A percentile compares a stretch with the other conserved stretches of the same genome.
Evolutionary conservation across 768 basidiomycete genomes (phyloP).

Genomic region (Boletus pseudo-olivaceus): DNA sequence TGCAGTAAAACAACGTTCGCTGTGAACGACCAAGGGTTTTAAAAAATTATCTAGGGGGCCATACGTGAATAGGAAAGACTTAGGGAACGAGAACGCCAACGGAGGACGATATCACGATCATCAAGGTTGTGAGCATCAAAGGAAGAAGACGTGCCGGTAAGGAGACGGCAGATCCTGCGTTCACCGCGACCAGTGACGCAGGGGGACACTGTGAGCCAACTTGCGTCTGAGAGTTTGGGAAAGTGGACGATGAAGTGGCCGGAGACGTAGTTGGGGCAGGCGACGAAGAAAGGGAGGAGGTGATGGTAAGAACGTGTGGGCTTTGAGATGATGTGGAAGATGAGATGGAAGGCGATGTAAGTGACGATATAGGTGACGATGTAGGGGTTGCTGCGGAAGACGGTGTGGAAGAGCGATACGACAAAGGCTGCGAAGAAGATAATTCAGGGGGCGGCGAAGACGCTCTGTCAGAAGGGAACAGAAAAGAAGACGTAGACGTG

Average conservation of each 20-base stretch:
- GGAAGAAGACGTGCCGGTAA: constrained; percentile 8
- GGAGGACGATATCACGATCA: constrained; percentile 23
- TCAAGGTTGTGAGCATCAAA: constrained; percentile 24
- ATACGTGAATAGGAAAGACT: neutral
- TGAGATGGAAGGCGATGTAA: neutral
- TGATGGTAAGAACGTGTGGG: neutral
- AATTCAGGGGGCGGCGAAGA: neutral
- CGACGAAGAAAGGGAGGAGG: neutral
- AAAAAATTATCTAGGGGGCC: neutral
- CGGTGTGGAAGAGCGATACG: neutral
- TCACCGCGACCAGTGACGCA: neutral
- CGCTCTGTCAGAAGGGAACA: neutral
- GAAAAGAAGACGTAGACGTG: neutral
- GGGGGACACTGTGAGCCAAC: constrained; percentile 24
- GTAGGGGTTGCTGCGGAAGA: neutral
- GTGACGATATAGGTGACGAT: neutral
- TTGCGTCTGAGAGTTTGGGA: constrained; percentile 17
- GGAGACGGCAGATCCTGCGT: constrained; percentile 7
- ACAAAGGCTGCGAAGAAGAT: neutral
- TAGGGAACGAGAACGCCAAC: constrained; percentile 27
- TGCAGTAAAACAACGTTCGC: neutral
- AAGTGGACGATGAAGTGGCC: neutral
- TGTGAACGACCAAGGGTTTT: neutral
- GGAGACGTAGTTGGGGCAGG: neutral
- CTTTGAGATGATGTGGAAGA: neutral